Evolutionary conservation across 352 stramenopile genomes (phyloP).

Genomic region (Globisporangium middletonii): DNA sequence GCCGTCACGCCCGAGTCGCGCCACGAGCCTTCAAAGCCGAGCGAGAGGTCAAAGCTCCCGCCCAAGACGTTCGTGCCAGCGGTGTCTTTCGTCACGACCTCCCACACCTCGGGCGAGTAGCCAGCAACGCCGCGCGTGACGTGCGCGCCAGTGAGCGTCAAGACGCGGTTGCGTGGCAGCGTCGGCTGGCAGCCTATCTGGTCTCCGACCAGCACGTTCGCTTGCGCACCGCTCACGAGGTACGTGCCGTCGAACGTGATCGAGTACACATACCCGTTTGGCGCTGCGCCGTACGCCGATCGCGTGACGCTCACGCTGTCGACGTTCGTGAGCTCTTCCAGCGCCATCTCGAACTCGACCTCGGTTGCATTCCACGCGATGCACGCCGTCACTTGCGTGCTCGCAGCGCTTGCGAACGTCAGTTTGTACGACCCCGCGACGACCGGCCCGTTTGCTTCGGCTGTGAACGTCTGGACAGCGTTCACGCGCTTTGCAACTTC

Average conservation of each 20-base stretch:
- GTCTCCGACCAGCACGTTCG: conserved; percentile 41
- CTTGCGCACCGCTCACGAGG: conserved; percentile 49
- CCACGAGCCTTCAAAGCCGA: conserved; percentile 68
- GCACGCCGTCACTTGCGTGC: conserved; percentile 34
- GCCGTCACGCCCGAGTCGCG: conserved; percentile 24
- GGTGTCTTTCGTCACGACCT: conserved; percentile 42
- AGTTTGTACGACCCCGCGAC: conserved; percentile 48
- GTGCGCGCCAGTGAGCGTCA: conserved; percentile 40
- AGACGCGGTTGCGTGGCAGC: conserved; percentile 36
- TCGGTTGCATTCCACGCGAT: conserved; percentile 69
- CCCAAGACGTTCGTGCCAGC: conserved; percentile 26
- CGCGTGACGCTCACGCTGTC: conserved; percentile 56
- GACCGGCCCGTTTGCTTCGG: conserved; percentile 49
- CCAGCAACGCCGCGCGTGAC: conserved; percentile 34
- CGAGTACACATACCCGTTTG: conserved; percentile 65
- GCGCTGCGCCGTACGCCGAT: conserved; percentile 30
- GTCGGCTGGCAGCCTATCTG: conserved; percentile 28
- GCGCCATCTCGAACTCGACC: conserved; percentile 55
- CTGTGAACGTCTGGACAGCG: conserved; percentile 66
- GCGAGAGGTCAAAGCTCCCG: conserved; percentile 64
- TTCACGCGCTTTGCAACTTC: conserved; percentile 64
- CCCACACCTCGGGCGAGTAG: conserved; percentile 61
- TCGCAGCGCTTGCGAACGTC: conserved; percentile 36
- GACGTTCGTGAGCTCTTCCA: conserved; percentile 62
- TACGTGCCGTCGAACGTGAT: conserved; percentile 62